Percentiles rank a stretch among this genome's conserved stretches.
Evolutionary conservation across 2,329 filamentous ascomycete genomes (phyloP).

Genomic region (Penicillium capsulatum): DNA sequence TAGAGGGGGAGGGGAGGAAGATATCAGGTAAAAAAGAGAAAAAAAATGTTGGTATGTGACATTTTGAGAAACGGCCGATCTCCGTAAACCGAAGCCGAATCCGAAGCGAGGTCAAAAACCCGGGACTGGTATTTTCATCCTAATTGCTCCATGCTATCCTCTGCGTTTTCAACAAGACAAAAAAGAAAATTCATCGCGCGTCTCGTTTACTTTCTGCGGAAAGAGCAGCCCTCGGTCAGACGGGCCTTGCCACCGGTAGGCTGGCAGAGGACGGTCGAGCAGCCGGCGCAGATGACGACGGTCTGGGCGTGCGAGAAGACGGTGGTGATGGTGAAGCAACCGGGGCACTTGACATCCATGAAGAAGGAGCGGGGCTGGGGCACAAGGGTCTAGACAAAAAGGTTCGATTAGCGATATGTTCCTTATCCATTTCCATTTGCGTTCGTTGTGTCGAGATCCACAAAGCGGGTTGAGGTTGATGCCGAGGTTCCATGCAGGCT

Average conservation of each 20-base stretch:
- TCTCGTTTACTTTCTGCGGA: constrained; percentile 90
- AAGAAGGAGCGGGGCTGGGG: constrained; percentile 98
- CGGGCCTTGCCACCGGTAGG: constrained; percentile 98
- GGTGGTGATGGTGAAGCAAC: constrained; percentile 99
- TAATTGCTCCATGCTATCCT: constrained; percentile 29
- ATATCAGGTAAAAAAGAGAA: constrained; percentile 7
- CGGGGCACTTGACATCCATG: constrained; percentile 99
- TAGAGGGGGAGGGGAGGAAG: constrained; percentile 8
- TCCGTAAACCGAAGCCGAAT: constrained; percentile 15
- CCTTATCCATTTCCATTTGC: not conserved
- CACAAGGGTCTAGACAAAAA: constrained; percentile 70
- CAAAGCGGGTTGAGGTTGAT: too few species aligned
- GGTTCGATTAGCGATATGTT: not conserved
- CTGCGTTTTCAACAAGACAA: constrained; percentile 28
- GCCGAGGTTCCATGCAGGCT: not conserved
- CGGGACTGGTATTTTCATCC: constrained; percentile 28
- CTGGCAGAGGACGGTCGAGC: constrained; percentile 99
- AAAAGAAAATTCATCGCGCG: constrained; percentile 27
- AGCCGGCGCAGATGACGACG: constrained; percentile 99
- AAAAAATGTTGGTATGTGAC: constrained; percentile 25
- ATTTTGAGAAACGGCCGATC: constrained; percentile 23
- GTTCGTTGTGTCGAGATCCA: not conserved
- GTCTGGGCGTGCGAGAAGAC: constrained; percentile 99
- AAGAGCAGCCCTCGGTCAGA: constrained; percentile 99
- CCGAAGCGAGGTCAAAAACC: constrained; percentile 25